Conservation (phyloP, 768 basidiomycete genomes). For the Mycena vulgaris region DNA sequence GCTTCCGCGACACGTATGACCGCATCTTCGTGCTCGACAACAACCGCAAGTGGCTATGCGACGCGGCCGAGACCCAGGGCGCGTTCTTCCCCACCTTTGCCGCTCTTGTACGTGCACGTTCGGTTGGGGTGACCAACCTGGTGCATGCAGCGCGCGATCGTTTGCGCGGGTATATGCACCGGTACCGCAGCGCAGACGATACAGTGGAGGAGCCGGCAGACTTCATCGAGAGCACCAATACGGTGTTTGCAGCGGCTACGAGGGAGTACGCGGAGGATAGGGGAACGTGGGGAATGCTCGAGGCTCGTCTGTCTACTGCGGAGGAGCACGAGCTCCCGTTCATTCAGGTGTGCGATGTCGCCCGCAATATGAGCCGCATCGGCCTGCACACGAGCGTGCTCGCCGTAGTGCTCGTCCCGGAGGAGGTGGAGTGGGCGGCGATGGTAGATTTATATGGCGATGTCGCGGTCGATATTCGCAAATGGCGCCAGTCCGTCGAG, state of each 20-base stretch:
- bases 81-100: neutral
- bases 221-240: neutral
- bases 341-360: neutral
- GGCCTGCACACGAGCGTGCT: neutral
- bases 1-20: constrained; percentile 17
- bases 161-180: neutral
- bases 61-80: neutral
- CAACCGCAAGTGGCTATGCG: constrained; percentile 5
- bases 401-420: neutral
- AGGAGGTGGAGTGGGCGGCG: neutral
- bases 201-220: neutral
- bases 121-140: neutral
- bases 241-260: neutral
- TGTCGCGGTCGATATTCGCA: neutral
- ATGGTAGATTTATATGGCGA: neutral
- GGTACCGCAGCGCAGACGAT: neutral
- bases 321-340: neutral
- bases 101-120: neutral
- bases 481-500: neutral
- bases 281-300: neutral
- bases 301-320: neutral
- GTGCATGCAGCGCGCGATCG: neutral
- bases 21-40: constrained; percentile 18
- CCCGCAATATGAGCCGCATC: neutral
- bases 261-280: neutral